Evolutionary conservation across 192 early-diverging fungal species (phyloP).

Genomic region (Coemansia aciculifera): DNA sequence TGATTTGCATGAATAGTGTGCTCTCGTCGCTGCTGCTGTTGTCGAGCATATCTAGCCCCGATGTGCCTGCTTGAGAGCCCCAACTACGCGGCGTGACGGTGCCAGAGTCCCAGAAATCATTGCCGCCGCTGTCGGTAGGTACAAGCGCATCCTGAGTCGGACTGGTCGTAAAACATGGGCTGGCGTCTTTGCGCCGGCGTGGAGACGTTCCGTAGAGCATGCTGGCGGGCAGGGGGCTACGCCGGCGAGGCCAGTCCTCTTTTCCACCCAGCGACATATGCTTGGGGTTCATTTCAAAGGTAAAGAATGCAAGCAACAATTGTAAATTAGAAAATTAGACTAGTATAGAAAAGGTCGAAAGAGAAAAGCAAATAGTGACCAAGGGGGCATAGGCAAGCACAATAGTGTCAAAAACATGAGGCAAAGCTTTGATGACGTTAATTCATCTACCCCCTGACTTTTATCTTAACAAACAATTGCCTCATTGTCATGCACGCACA

Average conservation of each 20-base stretch:
- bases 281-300: neutral
- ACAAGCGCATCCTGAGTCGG: slow-evolving; percentile 5
- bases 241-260: slow-evolving; percentile 38
- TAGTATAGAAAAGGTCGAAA: neutral
- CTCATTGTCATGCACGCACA: neutral
- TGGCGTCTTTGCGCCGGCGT: slow-evolving; percentile 20
- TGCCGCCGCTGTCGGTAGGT: neutral
- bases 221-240: slow-evolving; percentile 36
- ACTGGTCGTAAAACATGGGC: neutral
- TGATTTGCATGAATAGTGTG: slow-evolving; percentile 16
- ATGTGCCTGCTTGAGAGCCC: slow-evolving; percentile 12
- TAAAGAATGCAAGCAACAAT: neutral
- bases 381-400: neutral
- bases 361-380: neutral
- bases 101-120: slow-evolving; percentile 29
- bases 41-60: neutral
- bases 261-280: slow-evolving; percentile 12
- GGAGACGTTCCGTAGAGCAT: slow-evolving; percentile 24
- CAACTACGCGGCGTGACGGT: slow-evolving; percentile 19
- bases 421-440: neutral
- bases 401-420: neutral
- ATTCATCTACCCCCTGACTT: too few relatives aligned
- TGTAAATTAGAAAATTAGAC: neutral
- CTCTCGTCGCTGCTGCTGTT: slow-evolving; percentile 16
- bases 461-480: neutral